Evolutionary conservation across 768 basidiomycete genomes (phyloP).

Genomic region (Suillus paluster): DNA sequence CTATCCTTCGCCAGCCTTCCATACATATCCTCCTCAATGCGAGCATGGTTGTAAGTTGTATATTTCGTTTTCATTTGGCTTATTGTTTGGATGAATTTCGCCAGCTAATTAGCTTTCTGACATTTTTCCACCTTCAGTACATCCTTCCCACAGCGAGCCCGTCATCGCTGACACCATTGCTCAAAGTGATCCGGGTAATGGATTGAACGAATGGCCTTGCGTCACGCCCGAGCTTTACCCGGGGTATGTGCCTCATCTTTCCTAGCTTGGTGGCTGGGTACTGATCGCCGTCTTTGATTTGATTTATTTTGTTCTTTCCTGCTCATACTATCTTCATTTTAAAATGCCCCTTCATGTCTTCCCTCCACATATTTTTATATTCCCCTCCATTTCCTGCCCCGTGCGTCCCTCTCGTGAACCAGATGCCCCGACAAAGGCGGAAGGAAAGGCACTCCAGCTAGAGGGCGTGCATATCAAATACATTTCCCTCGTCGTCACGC

Average conservation of each 20-base stretch:
- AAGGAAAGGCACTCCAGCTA: conserved; percentile 24
- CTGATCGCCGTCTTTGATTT: not conserved
- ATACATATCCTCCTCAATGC: conserved; percentile 56
- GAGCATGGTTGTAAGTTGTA: conserved; percentile 60
- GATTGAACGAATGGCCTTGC: not conserved
- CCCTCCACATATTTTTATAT: too few species aligned
- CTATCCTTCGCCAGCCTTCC: conserved; percentile 62
- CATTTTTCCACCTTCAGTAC: conserved; percentile 46
- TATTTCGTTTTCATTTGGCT: conserved; percentile 3
- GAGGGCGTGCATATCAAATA: conserved; percentile 36
- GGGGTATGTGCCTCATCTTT: conserved; percentile 11
- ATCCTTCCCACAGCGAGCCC: conserved; percentile 43
- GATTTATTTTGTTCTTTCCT: too few species aligned
- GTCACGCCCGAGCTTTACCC: not conserved
- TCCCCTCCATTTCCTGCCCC: conserved; percentile 3
- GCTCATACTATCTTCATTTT: too few species aligned
- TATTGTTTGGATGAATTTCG: not conserved
- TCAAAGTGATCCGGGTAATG: not conserved
- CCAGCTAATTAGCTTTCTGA: not conserved
- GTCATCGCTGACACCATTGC: not conserved
- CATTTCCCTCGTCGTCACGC: conserved; percentile 23
- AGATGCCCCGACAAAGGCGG: conserved; percentile 35
- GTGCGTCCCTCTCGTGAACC: conserved; percentile 47
- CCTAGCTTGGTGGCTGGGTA: too few species aligned
- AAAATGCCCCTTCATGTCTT: conserved; percentile 4